phyloP scores from a whole-genome alignment of 2,329 filamentous ascomycete species.

The Emergomyces orientalis region DNA sequence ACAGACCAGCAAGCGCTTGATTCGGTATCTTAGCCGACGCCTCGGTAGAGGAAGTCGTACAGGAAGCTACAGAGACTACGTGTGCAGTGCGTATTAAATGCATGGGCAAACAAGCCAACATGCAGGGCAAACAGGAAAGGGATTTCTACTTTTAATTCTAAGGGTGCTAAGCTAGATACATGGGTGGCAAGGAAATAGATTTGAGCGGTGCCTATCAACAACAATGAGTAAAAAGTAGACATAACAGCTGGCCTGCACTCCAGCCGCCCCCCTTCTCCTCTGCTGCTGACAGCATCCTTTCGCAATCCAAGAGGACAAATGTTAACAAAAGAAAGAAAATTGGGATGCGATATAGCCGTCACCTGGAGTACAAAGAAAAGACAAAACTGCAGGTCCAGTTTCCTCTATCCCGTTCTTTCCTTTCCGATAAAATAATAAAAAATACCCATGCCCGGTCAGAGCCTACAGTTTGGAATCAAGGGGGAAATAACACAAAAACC shows the following conservation, averaged over 20 bases:
- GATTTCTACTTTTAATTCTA: conserved; percentile 12
- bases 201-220: conserved; percentile 3
- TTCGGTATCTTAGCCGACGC: not conserved
- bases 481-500: not conserved
- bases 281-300: not conserved
- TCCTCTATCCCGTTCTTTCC: conserved; percentile 2
- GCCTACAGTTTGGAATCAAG: conserved; percentile 10
- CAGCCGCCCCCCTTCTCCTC: conserved; percentile 17
- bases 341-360: not conserved
- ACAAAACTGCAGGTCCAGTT: conserved; percentile 6
- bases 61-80: no score
- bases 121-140: conserved; percentile 5
- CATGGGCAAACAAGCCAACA: no score
- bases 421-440: not conserved
- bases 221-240: conserved; percentile 6
- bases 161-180: conserved; percentile 11
- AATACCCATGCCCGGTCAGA: conserved; percentile 13
- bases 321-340: not conserved
- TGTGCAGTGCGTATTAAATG: no score
- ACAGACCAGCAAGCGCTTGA: not conserved
- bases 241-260: conserved; percentile 35
- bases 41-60: no score
- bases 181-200: conserved; percentile 10
- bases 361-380: conserved; percentile 2
- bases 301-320: conserved; percentile 1